Percentiles rank a stretch among this genome's conserved stretches.
These are phyloP conservation scores for Mycosarcoma maydis DNA, from an alignment of 1,284 basidiomycete genomes.

Conservation along the genomic window DNA sequence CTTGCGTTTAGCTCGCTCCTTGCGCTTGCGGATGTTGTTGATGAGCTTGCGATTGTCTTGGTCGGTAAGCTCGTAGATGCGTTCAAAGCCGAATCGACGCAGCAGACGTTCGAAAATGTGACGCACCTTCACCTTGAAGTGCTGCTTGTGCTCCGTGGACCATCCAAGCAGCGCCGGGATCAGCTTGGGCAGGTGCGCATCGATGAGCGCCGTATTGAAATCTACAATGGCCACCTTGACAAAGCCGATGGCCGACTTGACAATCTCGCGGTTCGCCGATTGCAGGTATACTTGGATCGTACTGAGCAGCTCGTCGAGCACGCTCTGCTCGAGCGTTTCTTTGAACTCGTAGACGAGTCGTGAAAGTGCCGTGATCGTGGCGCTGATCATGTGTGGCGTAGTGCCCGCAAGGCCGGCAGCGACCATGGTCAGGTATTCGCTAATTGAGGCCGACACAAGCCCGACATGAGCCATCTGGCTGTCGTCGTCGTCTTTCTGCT, in stretches of 20 bases:
- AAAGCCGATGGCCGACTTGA: constrained; percentile 94
- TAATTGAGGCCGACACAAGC: constrained; percentile 79
- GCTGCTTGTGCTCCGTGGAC: constrained; percentile 98
- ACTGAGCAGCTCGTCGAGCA: constrained; percentile 84
- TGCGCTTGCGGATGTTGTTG: constrained; percentile 88
- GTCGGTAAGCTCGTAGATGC: constrained; percentile 73
- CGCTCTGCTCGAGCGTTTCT: constrained; percentile 75
- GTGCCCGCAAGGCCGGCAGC: constrained; percentile 92
- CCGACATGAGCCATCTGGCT: constrained; percentile 36
- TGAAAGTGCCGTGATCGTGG: constrained; percentile 91
- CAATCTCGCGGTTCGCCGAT: constrained; percentile 95
- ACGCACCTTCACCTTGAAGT: constrained; percentile 95
- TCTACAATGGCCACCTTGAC: constrained; percentile 92
- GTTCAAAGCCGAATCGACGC: constrained; percentile 87
- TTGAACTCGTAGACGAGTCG: constrained; percentile 96
- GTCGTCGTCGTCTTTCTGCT: constrained; percentile 52
- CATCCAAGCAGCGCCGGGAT: constrained; percentile 87
- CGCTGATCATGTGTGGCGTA: constrained; percentile 97
- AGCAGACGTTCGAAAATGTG: constrained; percentile 97
- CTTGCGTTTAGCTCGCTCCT: constrained; percentile 83
- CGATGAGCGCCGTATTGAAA: constrained; percentile 77
- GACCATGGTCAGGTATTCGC: constrained; percentile 97
- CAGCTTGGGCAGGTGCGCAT: constrained; percentile 78
- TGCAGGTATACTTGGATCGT: constrained; percentile 89
- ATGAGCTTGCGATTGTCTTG: constrained; percentile 81